Evolutionary conservation across 2,329 filamentous ascomycete genomes (phyloP), one percentile per base, ranked within the genome.

Genomic region (Penicillium sp.): DNA sequence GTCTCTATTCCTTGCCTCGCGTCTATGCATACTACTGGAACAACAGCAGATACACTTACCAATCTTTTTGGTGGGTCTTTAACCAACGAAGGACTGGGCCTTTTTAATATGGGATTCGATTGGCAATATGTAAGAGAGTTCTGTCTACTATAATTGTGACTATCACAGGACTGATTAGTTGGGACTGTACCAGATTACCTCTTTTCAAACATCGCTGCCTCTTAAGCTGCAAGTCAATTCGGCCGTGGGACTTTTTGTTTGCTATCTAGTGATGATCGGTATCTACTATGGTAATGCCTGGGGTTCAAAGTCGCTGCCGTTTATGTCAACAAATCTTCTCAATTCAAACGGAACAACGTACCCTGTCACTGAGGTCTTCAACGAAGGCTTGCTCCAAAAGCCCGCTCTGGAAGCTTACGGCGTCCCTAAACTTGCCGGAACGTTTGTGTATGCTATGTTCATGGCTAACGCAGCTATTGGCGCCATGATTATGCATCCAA

Each of bases 381-480:
- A 59, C 57, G 45, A 38, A 6, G 57, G 54, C 30, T 18, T 59
- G 7, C 57, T 59, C 8, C 26, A 59, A 12, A 20, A 77, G 56
- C 60, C 64, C 0, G 74, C 75, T 0, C 55, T 84, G 24, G 66
- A 66, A 0, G 63, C 70, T 24, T 73, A 76, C 49, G 81, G 81
- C 1, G 58, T 78, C 2, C 81, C 81, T 0, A 72, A 64, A 6
- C 64, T 84, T 2, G 75, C 75, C 0, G 81, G 79, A 1, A 74
- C 67, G 0, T 83, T 83, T 61, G 80, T 79, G 0, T 82, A 77
- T 47, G 69, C 76, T 1, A 74, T 83, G 71, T 77, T 84, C 59
- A 83, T 83, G 71, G 79, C 81, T 1, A 83, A 83, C 65, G 78
- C 79, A 59, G 80, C 81, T 30, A 84, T 84, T 50, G 82, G 82